Evolutionary conservation across 768 basidiomycete genomes (phyloP).

Genomic region (Lactifluus rugatus): DNA sequence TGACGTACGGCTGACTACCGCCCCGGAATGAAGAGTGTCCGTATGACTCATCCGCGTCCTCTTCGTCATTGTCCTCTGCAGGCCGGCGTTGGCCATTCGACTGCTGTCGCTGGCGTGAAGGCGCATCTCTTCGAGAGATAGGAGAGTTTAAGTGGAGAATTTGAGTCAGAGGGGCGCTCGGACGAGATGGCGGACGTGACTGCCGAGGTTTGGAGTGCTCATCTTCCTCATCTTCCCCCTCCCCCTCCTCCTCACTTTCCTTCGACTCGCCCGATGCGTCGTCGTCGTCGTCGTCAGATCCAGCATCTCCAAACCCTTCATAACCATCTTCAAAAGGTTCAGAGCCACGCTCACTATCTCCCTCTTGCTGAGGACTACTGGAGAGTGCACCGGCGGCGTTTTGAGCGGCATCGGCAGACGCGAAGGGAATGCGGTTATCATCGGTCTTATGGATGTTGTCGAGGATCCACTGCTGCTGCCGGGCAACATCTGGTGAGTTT

Average conservation of each 20-base stretch:
- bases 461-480: constrained; percentile 19
- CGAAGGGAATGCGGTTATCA: not conserved
- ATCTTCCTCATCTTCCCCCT: constrained; percentile 1
- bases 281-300: not conserved
- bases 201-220: not conserved
- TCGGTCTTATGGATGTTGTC: constrained; percentile 16
- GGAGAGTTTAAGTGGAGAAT: constrained; percentile 4
- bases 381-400: not conserved
- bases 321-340: not conserved
- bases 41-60: constrained; percentile 1
- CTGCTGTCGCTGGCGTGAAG: constrained; percentile 8
- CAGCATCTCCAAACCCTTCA: not conserved
- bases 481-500: constrained; percentile 17
- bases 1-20: constrained; percentile 1
- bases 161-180: not conserved
- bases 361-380: not conserved
- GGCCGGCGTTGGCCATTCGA: not conserved
- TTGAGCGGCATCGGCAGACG: not conserved
- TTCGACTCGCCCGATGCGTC: not conserved
- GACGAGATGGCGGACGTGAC: constrained; percentile 10
- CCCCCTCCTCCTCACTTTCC: constrained; percentile 4
- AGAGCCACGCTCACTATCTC: not conserved
- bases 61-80: constrained; percentile 1
- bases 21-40: not conserved
- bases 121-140: not conserved